Evolutionary conservation across 495 filamentous ascomycete genomes (phyloP).

Genomic region (Aeminium ludgeri): DNA sequence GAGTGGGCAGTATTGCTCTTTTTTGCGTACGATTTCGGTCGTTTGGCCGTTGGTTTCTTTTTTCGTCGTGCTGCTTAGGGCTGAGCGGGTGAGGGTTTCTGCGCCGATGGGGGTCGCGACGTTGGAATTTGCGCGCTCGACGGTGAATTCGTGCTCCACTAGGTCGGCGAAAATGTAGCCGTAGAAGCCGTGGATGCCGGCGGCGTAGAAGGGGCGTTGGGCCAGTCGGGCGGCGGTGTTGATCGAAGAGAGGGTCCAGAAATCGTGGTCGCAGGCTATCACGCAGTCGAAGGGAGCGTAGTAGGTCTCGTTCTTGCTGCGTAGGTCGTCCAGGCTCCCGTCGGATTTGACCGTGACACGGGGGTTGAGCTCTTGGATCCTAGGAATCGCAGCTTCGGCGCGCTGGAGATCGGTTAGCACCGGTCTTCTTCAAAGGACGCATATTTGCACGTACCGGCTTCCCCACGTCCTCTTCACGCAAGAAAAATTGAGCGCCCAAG

Average conservation of each 20-base stretch:
- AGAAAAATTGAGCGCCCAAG: constrained; percentile 76
- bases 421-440: not conserved
- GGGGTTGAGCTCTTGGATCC: constrained; percentile 75
- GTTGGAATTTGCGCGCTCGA: constrained; percentile 72
- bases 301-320: constrained; percentile 48
- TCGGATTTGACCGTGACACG: constrained; percentile 40
- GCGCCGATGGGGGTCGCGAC: constrained; percentile 40
- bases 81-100: constrained; percentile 62
- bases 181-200: constrained; percentile 74
- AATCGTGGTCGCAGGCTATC: constrained; percentile 79
- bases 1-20: constrained; percentile 73
- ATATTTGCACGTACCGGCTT: constrained; percentile 41
- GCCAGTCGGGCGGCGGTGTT: constrained; percentile 67
- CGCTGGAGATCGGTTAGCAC: constrained; percentile 31
- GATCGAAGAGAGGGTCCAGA: constrained; percentile 51
- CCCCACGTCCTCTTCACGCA: constrained; percentile 55
- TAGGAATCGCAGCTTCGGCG: constrained; percentile 62
- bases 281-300: constrained; percentile 66
- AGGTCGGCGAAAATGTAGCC: constrained; percentile 91
- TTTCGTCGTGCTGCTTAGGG: constrained; percentile 54
- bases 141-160: constrained; percentile 69
- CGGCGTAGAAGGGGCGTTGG: constrained; percentile 71
- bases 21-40: constrained; percentile 83
- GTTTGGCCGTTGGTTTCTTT: constrained; percentile 49
- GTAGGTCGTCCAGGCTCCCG: constrained; percentile 27